Evolutionary conservation across 2,329 filamentous ascomycete species (phyloP).

Genomic region (Zymoseptoria passerinii): DNA sequence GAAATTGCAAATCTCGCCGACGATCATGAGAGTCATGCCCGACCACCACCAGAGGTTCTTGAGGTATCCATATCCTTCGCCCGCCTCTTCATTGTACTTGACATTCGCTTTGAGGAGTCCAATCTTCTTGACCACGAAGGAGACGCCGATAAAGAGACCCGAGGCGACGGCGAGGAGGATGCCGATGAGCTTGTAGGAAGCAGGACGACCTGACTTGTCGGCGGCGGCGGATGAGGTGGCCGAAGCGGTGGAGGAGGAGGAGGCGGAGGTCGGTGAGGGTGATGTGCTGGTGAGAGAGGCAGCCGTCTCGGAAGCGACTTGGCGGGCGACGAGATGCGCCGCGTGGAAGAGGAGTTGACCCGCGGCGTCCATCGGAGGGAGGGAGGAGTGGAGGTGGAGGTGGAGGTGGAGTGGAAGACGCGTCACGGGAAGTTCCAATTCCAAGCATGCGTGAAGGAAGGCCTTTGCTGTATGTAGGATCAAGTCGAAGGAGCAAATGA

Average conservation of each 20-base stretch:
- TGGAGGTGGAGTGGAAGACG: not conserved
- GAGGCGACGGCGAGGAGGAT: constrained; percentile 79
- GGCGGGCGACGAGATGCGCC: constrained; percentile 37
- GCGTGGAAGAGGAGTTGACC: constrained; percentile 33
- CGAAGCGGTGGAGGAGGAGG: constrained; percentile 11
- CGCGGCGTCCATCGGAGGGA: constrained; percentile 36
- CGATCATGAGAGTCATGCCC: constrained; percentile 93
- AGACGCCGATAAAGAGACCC: constrained; percentile 85
- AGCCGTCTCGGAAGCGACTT: constrained; percentile 27
- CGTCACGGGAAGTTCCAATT: not conserved
- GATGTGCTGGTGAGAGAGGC: constrained; percentile 14
- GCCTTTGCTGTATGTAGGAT: too few relatives aligned
- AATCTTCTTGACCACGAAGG: constrained; percentile 92
- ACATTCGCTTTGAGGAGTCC: constrained; percentile 86
- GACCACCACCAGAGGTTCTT: constrained; percentile 94
- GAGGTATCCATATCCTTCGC: constrained; percentile 93
- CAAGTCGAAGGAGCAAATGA: too few relatives aligned
- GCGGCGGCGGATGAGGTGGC: constrained; percentile 17
- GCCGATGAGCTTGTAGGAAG: constrained; percentile 74
- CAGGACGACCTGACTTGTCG: constrained; percentile 36
- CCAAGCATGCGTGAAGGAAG: not conserved
- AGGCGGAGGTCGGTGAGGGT: constrained; percentile 16
- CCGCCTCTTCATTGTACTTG: constrained; percentile 92
- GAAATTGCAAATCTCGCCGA: constrained; percentile 95
- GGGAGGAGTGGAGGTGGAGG: not conserved